Percentiles rank a stretch among this genome's conserved stretches.
phyloP scores from a whole-genome alignment of 495 filamentous ascomycete species.

The Diplogelasinospora grovesii region DNA sequence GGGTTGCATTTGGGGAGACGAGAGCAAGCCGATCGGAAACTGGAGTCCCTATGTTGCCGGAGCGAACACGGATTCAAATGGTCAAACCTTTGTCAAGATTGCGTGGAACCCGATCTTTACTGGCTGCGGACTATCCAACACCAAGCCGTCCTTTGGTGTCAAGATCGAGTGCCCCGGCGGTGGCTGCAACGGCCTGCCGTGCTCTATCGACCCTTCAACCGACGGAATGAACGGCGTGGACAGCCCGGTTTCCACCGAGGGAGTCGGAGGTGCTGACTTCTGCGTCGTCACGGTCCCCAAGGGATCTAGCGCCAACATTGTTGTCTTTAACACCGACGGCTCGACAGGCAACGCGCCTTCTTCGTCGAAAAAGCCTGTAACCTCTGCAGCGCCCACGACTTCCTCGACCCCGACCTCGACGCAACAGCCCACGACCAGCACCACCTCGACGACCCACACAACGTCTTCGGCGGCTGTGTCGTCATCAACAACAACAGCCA shows the following conservation, averaged over 20 bases:
- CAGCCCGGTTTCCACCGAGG: constrained; percentile 49
- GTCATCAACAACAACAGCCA: constrained; percentile 4
- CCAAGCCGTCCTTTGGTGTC: constrained; percentile 59
- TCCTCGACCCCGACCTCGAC: constrained; percentile 13
- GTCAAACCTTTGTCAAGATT: constrained; percentile 68
- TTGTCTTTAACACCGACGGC: constrained; percentile 48
- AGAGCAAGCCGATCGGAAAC: constrained; percentile 61
- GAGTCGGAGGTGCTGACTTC: constrained; percentile 66
- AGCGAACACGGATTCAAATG: constrained; percentile 59
- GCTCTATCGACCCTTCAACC: constrained; percentile 61
- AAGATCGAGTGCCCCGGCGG: constrained; percentile 62
- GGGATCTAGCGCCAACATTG: constrained; percentile 60
- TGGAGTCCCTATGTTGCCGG: constrained; percentile 77
- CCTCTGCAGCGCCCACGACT: not conserved
- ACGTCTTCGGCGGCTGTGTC: constrained; percentile 8
- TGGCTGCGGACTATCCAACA: constrained; percentile 48
- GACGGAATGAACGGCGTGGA: constrained; percentile 48
- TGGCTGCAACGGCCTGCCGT: constrained; percentile 68
- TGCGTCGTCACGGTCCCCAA: constrained; percentile 73
- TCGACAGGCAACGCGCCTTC: constrained; percentile 10
- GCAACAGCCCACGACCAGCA: constrained; percentile 10
- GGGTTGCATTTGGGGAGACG: constrained; percentile 67
- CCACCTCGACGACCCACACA: constrained; percentile 10
- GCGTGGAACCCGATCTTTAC: constrained; percentile 77
- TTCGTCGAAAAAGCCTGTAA: too few species aligned